A percentile compares a stretch with the other conserved stretches of the same genome.
phyloP scores from a whole-genome alignment of 768 basidiomycete species.

The Steccherinum ochraceum region DNA sequence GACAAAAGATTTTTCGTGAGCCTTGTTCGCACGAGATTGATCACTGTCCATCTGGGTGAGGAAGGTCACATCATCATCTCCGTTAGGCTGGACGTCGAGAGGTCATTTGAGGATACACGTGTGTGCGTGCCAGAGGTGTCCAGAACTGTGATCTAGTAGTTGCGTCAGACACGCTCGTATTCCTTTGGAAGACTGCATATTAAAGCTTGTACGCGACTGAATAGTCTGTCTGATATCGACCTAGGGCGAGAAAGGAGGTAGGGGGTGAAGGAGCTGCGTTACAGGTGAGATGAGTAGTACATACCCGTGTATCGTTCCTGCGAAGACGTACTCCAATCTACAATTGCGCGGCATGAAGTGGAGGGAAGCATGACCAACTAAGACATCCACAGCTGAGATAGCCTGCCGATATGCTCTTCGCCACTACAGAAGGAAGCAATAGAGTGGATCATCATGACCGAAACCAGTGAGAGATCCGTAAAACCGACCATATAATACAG shows the following conservation, averaged over 20 bases:
- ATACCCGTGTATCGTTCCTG: not conserved
- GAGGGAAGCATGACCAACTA: not conserved
- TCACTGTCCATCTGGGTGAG: too few relatives aligned
- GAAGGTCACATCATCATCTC: not conserved
- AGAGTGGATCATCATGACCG: not conserved
- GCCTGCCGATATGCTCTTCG: not conserved
- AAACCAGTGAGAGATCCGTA: not conserved
- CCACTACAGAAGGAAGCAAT: not conserved
- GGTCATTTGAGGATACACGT: not conserved
- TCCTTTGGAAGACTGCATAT: not conserved
- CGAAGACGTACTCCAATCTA: not conserved
- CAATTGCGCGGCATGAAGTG: not conserved
- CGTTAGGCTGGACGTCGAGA: too few relatives aligned
- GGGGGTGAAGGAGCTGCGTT: not conserved
- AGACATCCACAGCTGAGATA: not conserved
- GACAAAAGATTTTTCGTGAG: not conserved
- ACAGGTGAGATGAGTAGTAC: not conserved
- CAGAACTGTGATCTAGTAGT: not conserved
- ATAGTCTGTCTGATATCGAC: not conserved
- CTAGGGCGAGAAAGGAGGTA: not conserved
- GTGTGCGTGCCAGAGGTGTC: not conserved
- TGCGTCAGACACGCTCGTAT: not conserved
- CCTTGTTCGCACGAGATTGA: not conserved
- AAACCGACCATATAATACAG: not conserved
- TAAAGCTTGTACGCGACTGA: not conserved